Evolutionary conservation across 306 rosid species (phyloP).

Genomic region (Fragaria ananassa): DNA sequence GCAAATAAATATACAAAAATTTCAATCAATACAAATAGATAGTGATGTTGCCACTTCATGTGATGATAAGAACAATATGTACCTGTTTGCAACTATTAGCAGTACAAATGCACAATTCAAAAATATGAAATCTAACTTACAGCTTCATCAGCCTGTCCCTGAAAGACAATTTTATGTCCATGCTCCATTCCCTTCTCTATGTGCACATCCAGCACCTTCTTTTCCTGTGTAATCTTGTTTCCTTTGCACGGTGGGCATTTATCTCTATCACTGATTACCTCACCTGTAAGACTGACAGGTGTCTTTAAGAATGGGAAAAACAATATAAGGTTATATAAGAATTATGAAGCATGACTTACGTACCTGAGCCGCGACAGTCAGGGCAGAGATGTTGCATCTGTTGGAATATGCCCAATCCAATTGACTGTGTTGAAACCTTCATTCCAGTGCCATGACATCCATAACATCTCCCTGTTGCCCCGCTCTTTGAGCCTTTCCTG

Average conservation of each 20-base stretch:
- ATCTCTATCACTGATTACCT: conserved; percentile 69
- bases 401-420: conserved; percentile 69
- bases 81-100: not conserved
- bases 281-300: conserved; percentile 39
- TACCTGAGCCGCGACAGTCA: conserved; percentile 71
- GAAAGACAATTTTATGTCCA: conserved; percentile 64
- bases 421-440: conserved; percentile 56
- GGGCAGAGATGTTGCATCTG: conserved; percentile 72
- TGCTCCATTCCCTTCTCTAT: conserved; percentile 78
- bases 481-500: conserved; percentile 82
- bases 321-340: conserved; percentile 10
- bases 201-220: conserved; percentile 67
- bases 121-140: conserved; percentile 30
- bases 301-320: conserved; percentile 16
- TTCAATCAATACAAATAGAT: not conserved
- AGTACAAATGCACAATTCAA: not conserved
- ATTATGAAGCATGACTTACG: conserved; percentile 1
- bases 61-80: not conserved
- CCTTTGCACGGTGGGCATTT: conserved; percentile 70
- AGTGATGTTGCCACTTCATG: not conserved
- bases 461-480: conserved; percentile 53
- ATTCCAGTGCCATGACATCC: conserved; percentile 76
- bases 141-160: conserved; percentile 77
- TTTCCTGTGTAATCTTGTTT: conserved; percentile 55
- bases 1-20: not conserved